Evolutionary conservation across 2,329 filamentous ascomycete species (phyloP).

Genomic region (Scedosporium boydii): DNA sequence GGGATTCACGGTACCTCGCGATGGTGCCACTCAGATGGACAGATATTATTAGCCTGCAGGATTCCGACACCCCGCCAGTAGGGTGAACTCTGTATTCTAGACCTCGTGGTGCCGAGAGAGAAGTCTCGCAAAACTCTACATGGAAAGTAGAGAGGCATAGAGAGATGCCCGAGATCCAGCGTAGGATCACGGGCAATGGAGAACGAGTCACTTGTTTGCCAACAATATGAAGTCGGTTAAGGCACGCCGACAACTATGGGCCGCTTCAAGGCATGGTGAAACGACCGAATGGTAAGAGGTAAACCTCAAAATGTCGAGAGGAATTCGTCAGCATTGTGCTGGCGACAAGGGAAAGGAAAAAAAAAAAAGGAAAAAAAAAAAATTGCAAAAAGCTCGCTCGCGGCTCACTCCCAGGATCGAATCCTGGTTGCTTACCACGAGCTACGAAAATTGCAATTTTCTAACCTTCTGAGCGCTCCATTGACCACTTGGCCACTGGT

Average conservation of each 20-base stretch:
- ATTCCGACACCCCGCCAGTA: slow-evolving; percentile 64
- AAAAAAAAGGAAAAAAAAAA: too few species aligned
- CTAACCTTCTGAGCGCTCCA: too few species aligned
- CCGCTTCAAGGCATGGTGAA: slow-evolving; percentile 64
- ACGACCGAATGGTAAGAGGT: slow-evolving; percentile 35
- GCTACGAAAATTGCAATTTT: too few species aligned
- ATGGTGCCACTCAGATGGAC: slow-evolving; percentile 64
- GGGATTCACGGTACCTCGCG: slow-evolving; percentile 55
- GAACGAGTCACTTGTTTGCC: slow-evolving; percentile 63
- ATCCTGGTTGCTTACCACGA: too few species aligned
- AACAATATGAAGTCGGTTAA: slow-evolving; percentile 85
- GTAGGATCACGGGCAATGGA: slow-evolving; percentile 64
- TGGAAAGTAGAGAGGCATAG: slow-evolving; percentile 62
- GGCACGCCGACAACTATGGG: slow-evolving; percentile 41
- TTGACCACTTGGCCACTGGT: too few species aligned
- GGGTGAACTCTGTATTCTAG: slow-evolving; percentile 74
- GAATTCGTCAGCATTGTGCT: too few species aligned
- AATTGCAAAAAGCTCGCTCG: too few species aligned
- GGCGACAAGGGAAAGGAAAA: too few species aligned
- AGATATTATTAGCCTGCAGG: slow-evolving; percentile 74
- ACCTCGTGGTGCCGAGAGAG: slow-evolving; percentile 55
- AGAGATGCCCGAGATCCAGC: slow-evolving; percentile 48
- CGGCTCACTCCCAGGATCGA: too few species aligned
- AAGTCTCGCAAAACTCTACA: slow-evolving; percentile 55
- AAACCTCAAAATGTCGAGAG: too few species aligned